A percentile compares a stretch with the other conserved stretches of the same genome.
Conservation (phyloP, 2,329 filamentous ascomycete species). For the Salinomyces thailandicus region DNA sequence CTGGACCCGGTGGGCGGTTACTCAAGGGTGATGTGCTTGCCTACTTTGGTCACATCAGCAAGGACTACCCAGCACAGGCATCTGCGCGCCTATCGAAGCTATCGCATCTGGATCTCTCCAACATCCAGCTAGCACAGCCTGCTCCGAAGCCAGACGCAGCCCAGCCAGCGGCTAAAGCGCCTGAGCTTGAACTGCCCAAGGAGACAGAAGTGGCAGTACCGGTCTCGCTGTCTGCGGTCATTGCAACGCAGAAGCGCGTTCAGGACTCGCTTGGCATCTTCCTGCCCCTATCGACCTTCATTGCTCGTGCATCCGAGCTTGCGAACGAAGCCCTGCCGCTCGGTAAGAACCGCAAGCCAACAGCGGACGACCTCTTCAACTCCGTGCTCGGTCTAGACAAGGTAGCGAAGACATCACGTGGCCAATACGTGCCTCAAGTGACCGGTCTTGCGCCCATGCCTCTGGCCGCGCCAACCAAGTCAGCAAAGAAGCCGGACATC, state of each 20-base stretch:
- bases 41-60: slow-evolving; percentile 68
- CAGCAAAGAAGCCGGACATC: slow-evolving; percentile 55
- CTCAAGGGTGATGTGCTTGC: slow-evolving; percentile 94
- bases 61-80: slow-evolving; percentile 59
- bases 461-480: slow-evolving; percentile 20
- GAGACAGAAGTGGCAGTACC: slow-evolving; percentile 57
- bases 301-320: slow-evolving; percentile 71
- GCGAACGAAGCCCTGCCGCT: slow-evolving; percentile 79
- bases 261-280: slow-evolving; percentile 66
- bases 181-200: slow-evolving; percentile 33
- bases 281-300: slow-evolving; percentile 76
- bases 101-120: slow-evolving; percentile 80
- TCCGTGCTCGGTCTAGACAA: slow-evolving; percentile 65
- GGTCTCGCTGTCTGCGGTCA: slow-evolving; percentile 67
- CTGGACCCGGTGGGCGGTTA: slow-evolving; percentile 76
- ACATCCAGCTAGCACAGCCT: slow-evolving; percentile 65
- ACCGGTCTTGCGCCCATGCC: slow-evolving; percentile 41
- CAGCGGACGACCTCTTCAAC: slow-evolving; percentile 77
- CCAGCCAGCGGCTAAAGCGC: slow-evolving; percentile 36
- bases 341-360: slow-evolving; percentile 52
- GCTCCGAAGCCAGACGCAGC: slow-evolving; percentile 31
- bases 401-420: slow-evolving; percentile 43
- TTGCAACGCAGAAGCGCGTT: slow-evolving; percentile 71
- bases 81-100: slow-evolving; percentile 64
- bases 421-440: slow-evolving; percentile 62